Conservation (phyloP, 148 eudicot species). For the Amaranthus cruentus region DNA sequence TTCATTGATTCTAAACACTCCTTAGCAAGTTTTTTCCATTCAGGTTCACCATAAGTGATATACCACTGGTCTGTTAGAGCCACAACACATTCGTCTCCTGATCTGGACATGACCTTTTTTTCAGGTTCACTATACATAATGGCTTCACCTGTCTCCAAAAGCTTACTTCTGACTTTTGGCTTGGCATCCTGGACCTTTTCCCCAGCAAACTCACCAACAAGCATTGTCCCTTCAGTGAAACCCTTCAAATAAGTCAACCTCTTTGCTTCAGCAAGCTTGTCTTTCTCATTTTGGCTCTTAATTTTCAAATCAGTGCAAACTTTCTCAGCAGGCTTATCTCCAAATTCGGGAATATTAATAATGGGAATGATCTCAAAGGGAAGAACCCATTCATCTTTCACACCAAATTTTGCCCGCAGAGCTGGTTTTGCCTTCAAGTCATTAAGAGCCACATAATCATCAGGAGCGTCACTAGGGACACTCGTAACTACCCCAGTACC, state of each 20-base stretch:
- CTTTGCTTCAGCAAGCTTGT: constrained; percentile 83
- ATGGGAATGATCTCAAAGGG: constrained; percentile 79
- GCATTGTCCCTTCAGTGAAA: constrained; percentile 78
- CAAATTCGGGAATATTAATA: constrained; percentile 70
- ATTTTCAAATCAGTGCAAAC: constrained; percentile 75
- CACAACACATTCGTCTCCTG: constrained; percentile 92
- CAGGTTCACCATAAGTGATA: constrained; percentile 68
- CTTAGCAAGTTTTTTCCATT: constrained; percentile 62
- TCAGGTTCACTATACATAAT: constrained; percentile 87
- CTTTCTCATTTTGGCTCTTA: constrained; percentile 81
- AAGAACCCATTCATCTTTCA: constrained; percentile 75
- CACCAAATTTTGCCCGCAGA: constrained; percentile 61
- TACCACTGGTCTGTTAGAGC: constrained; percentile 95
- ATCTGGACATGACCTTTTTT: constrained; percentile 81
- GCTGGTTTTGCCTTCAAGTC: constrained; percentile 76
- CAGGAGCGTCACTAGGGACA: constrained; percentile 92
- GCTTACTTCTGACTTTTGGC: constrained; percentile 52
- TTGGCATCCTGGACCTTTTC: constrained; percentile 78
- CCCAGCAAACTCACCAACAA: constrained; percentile 59
- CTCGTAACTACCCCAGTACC: constrained; percentile 93
- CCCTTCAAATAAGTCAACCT: constrained; percentile 71
- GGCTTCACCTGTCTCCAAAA: constrained; percentile 59
- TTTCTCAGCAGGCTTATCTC: constrained; percentile 86
- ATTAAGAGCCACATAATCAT: constrained; percentile 68
- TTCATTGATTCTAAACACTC: constrained; percentile 73